A percentile compares a stretch with the other conserved stretches of the same genome.
phyloP scores from a whole-genome alignment of 441 rosid species.

The Eutrema salsugineum region DNA sequence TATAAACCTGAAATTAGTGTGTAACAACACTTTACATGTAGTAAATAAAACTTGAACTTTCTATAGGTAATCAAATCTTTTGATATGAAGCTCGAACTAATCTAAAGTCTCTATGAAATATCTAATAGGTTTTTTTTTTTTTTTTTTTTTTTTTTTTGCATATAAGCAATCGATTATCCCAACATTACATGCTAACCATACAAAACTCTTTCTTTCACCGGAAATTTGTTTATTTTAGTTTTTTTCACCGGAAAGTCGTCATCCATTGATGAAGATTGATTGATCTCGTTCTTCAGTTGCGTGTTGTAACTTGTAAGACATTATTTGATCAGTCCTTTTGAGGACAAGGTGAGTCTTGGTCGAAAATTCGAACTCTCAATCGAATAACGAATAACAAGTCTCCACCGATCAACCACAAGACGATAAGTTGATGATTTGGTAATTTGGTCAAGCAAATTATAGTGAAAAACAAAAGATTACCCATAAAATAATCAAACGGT shows the following conservation, averaged over 20 bases:
- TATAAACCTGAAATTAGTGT: background rate
- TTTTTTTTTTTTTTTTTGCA: too few species aligned
- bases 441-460: background rate
- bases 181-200: background rate
- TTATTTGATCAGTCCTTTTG: background rate
- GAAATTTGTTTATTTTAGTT: background rate
- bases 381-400: background rate
- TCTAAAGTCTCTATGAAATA: background rate
- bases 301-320: background rate
- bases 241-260: background rate
- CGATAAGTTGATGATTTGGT: background rate
- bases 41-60: background rate
- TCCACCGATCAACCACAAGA: background rate
- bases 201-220: background rate
- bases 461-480: background rate
- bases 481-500: background rate
- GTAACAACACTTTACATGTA: background rate
- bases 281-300: background rate
- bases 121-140: background rate
- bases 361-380: background rate
- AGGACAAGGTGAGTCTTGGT: background rate
- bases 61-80: background rate
- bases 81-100: background rate
- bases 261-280: background rate
- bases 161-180: background rate